These are phyloP conservation scores for Collybia sp. DNA, from an alignment of 768 basidiomycete species.

Conservation along the genomic window DNA sequence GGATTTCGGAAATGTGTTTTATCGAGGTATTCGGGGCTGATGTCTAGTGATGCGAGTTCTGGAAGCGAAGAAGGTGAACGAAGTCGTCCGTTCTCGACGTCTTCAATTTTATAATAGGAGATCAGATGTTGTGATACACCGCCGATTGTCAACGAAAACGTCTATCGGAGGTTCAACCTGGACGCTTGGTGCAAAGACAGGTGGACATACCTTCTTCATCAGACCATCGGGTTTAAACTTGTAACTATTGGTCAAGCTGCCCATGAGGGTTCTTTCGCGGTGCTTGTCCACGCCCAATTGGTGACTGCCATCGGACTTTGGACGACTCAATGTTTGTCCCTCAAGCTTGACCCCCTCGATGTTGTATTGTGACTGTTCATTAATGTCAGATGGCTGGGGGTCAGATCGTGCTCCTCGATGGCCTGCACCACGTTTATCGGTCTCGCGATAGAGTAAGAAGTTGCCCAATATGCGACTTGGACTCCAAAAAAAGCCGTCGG, in stretches of 20 bases:
- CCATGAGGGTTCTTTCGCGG: constrained; percentile 78
- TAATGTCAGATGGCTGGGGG: constrained; percentile 27
- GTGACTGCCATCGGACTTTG: constrained; percentile 40
- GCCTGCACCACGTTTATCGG: constrained; percentile 74
- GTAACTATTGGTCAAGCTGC: constrained; percentile 88
- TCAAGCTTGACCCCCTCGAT: constrained; percentile 22
- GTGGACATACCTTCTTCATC: constrained; percentile 82
- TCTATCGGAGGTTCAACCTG: constrained; percentile 40
- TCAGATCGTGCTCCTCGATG: constrained; percentile 49
- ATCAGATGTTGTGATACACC: constrained; percentile 90
- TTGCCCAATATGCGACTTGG: constrained; percentile 91
- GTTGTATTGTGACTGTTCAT: constrained; percentile 26
- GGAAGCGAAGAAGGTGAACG: constrained; percentile 85
- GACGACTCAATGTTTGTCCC: constrained; percentile 55
- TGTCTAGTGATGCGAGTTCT: constrained; percentile 82
- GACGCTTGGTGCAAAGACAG: background rate
- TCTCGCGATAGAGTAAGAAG: constrained; percentile 93
- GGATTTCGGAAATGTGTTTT: constrained; percentile 90
- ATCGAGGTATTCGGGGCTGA: constrained; percentile 83
- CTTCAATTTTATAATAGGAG: constrained; percentile 91
- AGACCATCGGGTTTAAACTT: constrained; percentile 92
- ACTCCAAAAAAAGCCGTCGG: constrained; percentile 96
- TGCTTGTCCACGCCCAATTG: constrained; percentile 58
- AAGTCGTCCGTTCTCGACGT: constrained; percentile 85
- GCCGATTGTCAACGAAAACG: constrained; percentile 83